These are phyloP conservation scores for Aspergillus quadricinctus DNA, from an alignment of 2,329 filamentous ascomycete genomes.

Conservation along the genomic window DNA sequence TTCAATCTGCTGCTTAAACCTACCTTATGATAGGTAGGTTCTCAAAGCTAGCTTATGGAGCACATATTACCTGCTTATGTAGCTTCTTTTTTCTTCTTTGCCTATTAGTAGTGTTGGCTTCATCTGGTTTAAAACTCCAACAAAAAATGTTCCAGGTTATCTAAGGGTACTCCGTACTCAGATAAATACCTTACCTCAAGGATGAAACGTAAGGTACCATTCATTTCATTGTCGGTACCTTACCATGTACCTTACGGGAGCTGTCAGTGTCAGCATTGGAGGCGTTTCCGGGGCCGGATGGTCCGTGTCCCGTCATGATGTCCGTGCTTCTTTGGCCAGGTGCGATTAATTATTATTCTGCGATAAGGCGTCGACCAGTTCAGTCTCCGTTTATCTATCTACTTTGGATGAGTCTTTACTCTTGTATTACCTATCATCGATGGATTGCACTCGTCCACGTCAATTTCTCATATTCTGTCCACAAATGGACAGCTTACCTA, in stretches of 20 bases:
- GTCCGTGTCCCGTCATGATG: conserved; percentile 13
- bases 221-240: background rate
- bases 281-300: conserved; percentile 2
- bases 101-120: too few species aligned
- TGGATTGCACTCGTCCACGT: background rate
- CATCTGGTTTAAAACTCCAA: background rate
- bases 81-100: too few species aligned
- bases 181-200: too few species aligned
- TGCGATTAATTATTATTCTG: background rate
- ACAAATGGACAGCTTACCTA: background rate
- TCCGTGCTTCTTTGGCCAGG: conserved; percentile 6
- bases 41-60: too few species aligned
- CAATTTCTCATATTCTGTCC: background rate
- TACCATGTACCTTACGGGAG: background rate
- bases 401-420: background rate
- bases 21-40: too few species aligned
- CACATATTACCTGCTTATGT: too few species aligned
- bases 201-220: background rate
- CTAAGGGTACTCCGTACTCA: too few species aligned
- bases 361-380: background rate
- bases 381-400: background rate
- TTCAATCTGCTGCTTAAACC: too few species aligned
- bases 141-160: too few species aligned
- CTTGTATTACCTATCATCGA: background rate
- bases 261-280: background rate